These are phyloP conservation scores for Capniomyces stellatus DNA, from an alignment of 371 early-diverging fungal genomes.

Conservation along the genomic window DNA sequence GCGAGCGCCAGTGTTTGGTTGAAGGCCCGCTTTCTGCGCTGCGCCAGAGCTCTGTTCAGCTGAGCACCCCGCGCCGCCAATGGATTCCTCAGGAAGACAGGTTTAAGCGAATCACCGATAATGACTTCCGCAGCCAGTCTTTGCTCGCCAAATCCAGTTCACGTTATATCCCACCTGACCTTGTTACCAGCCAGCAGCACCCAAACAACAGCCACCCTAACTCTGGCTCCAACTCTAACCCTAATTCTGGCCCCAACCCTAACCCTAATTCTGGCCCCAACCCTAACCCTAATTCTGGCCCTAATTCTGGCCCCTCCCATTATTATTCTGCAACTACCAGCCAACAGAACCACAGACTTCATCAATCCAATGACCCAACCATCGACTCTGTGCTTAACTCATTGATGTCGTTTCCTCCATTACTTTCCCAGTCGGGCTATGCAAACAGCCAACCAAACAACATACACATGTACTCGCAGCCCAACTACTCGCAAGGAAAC, in stretches of 20 bases:
- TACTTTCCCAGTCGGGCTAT: not conserved
- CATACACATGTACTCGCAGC: too few species aligned
- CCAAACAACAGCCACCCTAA: not conserved
- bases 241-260: not conserved
- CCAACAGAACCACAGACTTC: not conserved
- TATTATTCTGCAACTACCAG: not conserved
- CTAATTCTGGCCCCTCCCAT: too few species aligned
- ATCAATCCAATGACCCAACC: not conserved
- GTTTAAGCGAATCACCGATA: not conserved
- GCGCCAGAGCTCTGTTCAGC: constrained; percentile 28
- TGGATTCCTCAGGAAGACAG: not conserved
- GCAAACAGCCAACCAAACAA: not conserved
- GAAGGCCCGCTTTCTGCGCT: constrained; percentile 87
- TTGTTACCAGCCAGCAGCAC: not conserved
- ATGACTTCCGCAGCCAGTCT: not conserved
- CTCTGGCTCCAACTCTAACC: not conserved
- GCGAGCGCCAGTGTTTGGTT: constrained; percentile 74
- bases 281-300: too few species aligned
- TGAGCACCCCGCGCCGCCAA: constrained; percentile 20
- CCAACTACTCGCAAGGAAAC: too few species aligned
- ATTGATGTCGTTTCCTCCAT: not conserved
- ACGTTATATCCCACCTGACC: constrained; percentile 1
- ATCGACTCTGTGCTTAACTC: not conserved
- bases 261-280: too few species aligned
- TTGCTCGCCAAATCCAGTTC: not conserved